Evolutionary conservation across 75 land plant species (phyloP).

Genomic region (Pinus tabuliformis): DNA sequence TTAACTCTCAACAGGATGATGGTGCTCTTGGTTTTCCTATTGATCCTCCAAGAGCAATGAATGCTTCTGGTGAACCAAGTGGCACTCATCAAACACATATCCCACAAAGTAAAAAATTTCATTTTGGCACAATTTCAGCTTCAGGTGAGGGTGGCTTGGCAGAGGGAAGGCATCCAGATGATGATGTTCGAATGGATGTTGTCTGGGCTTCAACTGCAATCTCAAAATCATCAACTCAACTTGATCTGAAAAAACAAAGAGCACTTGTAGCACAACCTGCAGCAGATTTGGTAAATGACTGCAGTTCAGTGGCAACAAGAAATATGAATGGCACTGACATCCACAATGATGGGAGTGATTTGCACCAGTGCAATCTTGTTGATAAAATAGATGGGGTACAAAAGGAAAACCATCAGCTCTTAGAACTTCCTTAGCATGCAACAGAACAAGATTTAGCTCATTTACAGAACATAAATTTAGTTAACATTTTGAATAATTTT

Average conservation of each 20-base stretch:
- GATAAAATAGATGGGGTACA: background rate
- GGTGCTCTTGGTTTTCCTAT: constrained; percentile 51
- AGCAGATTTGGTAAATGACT: constrained; percentile 18
- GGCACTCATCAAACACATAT: constrained; percentile 22
- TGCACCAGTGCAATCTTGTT: constrained; percentile 14
- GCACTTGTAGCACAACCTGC: constrained; percentile 6
- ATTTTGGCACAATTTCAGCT: constrained; percentile 26
- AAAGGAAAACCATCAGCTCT: constrained; percentile 5
- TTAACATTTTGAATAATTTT: background rate
- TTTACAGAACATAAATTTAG: background rate
- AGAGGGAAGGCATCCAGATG: constrained; percentile 24
- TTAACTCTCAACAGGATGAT: constrained; percentile 39
- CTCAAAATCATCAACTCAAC: constrained; percentile 17
- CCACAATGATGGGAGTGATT: constrained; percentile 23
- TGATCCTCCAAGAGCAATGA: constrained; percentile 39
- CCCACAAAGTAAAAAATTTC: constrained; percentile 13
- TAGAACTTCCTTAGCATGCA: constrained; percentile 5
- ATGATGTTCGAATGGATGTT: constrained; percentile 16
- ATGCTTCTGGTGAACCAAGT: constrained; percentile 14
- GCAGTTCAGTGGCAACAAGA: constrained; percentile 15
- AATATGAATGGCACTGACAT: constrained; percentile 18
- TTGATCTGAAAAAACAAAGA: constrained; percentile 13
- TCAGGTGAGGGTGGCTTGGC: constrained; percentile 7
- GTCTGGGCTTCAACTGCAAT: constrained; percentile 15
- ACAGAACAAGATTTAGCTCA: background rate